phyloP scores from a whole-genome alignment of 192 early-diverging fungal species.

The Mortierella antarctica region DNA sequence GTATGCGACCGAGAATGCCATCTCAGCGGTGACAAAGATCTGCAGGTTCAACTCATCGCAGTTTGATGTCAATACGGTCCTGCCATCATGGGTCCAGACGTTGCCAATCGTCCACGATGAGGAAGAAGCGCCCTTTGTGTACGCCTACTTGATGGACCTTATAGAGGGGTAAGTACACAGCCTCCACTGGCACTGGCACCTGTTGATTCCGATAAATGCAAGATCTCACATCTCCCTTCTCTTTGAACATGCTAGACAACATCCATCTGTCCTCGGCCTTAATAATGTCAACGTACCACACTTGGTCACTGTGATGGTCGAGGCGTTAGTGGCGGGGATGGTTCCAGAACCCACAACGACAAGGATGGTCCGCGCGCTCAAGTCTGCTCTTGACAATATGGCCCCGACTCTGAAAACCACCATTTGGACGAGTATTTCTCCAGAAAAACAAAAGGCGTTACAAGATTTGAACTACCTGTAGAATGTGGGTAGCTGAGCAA shows the following conservation, averaged over 20 bases:
- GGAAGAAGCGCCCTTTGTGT: constrained; percentile 82
- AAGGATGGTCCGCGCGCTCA: constrained; percentile 60
- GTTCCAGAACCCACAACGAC: constrained; percentile 38
- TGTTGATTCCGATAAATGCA: background rate
- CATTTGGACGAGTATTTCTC: constrained; percentile 62
- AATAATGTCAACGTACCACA: constrained; percentile 69
- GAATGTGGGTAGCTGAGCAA: background rate
- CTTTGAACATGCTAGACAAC: constrained; percentile 46
- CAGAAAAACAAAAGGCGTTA: constrained; percentile 57
- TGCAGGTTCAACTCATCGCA: constrained; percentile 71
- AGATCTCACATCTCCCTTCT: background rate
- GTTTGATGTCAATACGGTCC: constrained; percentile 68
- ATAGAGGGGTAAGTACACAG: constrained; percentile 60
- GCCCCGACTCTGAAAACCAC: constrained; percentile 50
- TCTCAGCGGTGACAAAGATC: constrained; percentile 92
- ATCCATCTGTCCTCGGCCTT: constrained; percentile 68
- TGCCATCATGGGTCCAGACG: constrained; percentile 79
- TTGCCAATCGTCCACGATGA: constrained; percentile 92
- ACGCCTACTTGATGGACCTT: constrained; percentile 79
- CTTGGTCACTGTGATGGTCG: constrained; percentile 65
- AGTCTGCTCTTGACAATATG: constrained; percentile 54
- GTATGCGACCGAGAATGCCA: constrained; percentile 91
- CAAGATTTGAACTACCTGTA: constrained; percentile 42
- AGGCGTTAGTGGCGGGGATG: constrained; percentile 63
- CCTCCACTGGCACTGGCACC: background rate